Evolutionary conservation across 2,329 filamentous ascomycete species (phyloP), one percentile per base, ranked within the genome.

Genomic region (Cladosporium sp.): DNA sequence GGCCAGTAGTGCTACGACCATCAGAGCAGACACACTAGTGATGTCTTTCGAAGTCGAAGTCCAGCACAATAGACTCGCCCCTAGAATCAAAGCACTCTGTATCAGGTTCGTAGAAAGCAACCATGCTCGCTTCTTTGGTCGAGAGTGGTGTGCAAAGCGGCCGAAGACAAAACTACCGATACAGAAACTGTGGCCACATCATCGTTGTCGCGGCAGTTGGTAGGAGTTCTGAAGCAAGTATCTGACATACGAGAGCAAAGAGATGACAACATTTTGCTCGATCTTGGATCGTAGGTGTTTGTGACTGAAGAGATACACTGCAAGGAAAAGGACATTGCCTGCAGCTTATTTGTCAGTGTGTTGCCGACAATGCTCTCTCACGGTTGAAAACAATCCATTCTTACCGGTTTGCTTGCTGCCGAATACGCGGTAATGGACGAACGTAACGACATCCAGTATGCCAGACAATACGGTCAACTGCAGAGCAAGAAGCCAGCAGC

Each of bases 381-480:
- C n/a, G n/a, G 16, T 14, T 23, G 28, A n/a, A 32, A 23, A 11
- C 16, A 18, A 13, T 26, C 0, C 23, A 13, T 32, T 84, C 2
- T 84, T 80, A 28, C 73, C 72, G 2, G 73, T 74, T 28, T 72
- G 70, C 59, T 74, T 74, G 18, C 69, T 72, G 21, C 70, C 68
- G 49, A 74, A 74, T 25, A 74, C 68, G 36, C 64, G 64, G 63
- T 73, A 74, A 54, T 67, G 70, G 21, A 68, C 67, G 66, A 69
- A 74, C 18, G 72, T 74, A 67, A 72, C 70, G 25, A 70, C 70
- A 39, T 74, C 73, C 16, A 74, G 68, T 11, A 68, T 64, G 25
- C 72, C 73, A 8, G 73, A 73, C 5, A 67, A 67, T 10, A 73
- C 61, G 14, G 71, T 74, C 67, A 75, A 56, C 59, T 63, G 18